Base-by-base conservation (phyloP, 306 rosid genomes). In the Quercus engelmannii region DNA sequence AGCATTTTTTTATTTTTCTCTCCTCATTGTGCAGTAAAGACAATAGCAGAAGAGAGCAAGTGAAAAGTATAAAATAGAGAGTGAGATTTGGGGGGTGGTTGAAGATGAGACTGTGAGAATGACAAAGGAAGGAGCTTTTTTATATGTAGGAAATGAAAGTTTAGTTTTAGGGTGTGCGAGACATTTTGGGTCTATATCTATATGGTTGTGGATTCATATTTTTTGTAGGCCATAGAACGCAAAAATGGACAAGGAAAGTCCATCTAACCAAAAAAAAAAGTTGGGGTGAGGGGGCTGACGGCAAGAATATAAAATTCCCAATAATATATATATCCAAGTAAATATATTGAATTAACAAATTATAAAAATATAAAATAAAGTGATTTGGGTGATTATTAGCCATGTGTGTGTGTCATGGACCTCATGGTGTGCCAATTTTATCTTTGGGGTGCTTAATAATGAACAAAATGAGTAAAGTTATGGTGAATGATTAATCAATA, bases 161-260 rank as follows among this genome's bases (percentile, higher is more conserved):
- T 56, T 79, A 59, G 92, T 57, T 52, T 86, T 88, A 85, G 94
- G 97, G 92, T 84, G 85, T 75, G 54, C 74, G 74, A 38, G 79
- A 69, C 63, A 14, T 14, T 54, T 49, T 78, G 81, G 76, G 74
- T 64, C 77, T 67, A 68, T 55, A 43, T 13, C 77, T 67, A 63
- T 55, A 43, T 3, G 74, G 83, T 28, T 80, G 70, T 21, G 80
- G 74, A 56, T 46, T 64, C 19, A 15, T 43, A 41, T 6, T 12
- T 30, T 30, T n/a, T n/a, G 63, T 70, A 52, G 69, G 73, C 74
- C 67, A 76, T 20, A 61, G 46, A 41, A 13, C 1, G 6, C 5
- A 46, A 63, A 51, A n/a, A 71, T 17, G 19, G 14, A 31, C 26
- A 20, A 25, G 14, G 33, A 38, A 28, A 64, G 4, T 26, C 74